These are phyloP conservation scores for Miamiensis avidus DNA, from an alignment of 169 alveolate species.

Conservation along the genomic window DNA sequence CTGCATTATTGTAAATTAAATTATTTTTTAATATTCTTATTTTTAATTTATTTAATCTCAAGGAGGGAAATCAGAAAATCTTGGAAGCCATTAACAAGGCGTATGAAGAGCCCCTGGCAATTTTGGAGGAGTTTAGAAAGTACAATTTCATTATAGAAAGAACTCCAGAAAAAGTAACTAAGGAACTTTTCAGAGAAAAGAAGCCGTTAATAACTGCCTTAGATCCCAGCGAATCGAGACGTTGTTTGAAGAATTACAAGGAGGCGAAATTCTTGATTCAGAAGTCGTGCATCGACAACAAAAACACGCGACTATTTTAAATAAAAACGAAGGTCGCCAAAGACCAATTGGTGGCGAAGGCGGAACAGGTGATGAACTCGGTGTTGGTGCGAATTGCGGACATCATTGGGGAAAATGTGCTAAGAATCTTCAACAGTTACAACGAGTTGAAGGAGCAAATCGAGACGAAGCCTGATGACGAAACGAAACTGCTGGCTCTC, in stretches of 20 bases:
- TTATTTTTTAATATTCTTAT: too few relatives aligned
- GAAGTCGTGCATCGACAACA: conserved; percentile 38
- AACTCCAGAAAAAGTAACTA: conserved; percentile 35
- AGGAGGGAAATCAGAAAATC: conserved; percentile 37
- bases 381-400: conserved; percentile 23
- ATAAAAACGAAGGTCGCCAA: conserved; percentile 39
- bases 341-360: conserved; percentile 23
- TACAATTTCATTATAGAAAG: conserved; percentile 49
- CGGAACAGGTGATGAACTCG: conserved; percentile 23
- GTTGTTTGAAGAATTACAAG: conserved; percentile 14
- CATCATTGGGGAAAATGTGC: conserved; percentile 17
- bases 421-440: background rate
- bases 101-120: conserved; percentile 44
- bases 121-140: conserved; percentile 52
- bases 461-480: conserved; percentile 1
- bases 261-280: conserved; percentile 33
- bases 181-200: conserved; percentile 50
- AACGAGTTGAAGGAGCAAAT: background rate
- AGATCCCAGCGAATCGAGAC: conserved; percentile 9
- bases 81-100: conserved; percentile 45
- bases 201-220: too few relatives aligned
- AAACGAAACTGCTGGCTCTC: conserved; percentile 8
- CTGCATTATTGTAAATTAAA: conserved; percentile 37
- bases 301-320: conserved; percentile 30
- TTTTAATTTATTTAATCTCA: too few relatives aligned